Percentiles rank a stretch among this genome's conserved stretches.
phyloP scores from a whole-genome alignment of 2,329 filamentous ascomycete genomes.

The Xylaria multiplex region DNA sequence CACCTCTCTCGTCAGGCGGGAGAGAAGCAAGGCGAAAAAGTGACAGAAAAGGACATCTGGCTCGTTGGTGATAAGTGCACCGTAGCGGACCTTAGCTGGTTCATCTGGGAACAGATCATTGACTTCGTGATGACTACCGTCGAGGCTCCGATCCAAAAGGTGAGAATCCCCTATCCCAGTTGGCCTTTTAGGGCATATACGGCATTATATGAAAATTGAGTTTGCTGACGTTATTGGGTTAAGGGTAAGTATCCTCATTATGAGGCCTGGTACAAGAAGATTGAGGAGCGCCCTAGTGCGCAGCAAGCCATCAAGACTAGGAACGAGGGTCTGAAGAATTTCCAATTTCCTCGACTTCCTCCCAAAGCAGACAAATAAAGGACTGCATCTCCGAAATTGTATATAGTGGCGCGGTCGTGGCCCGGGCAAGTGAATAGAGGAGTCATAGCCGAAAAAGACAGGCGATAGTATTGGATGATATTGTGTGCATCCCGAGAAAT shows the following conservation, averaged over 20 bases:
- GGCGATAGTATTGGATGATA: not conserved
- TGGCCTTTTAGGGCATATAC: not conserved
- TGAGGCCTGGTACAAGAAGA: constrained; percentile 35
- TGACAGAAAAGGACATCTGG: constrained; percentile 30
- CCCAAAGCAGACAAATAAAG: not conserved
- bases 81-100: constrained; percentile 39
- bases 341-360: constrained; percentile 16
- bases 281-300: constrained; percentile 33
- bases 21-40: constrained; percentile 38
- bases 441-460: no score
- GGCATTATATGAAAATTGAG: not conserved
- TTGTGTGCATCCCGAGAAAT: not conserved
- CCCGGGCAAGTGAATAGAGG: not conserved
- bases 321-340: constrained; percentile 16
- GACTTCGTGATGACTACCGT: not conserved
- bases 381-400: not conserved
- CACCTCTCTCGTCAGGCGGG: constrained; percentile 44
- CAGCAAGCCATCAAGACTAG: constrained; percentile 26
- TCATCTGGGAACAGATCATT: constrained; percentile 38
- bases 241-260: constrained; percentile 38
- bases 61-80: constrained; percentile 40
- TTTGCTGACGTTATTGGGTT: constrained; percentile 9
- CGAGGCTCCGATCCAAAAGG: constrained; percentile 16
- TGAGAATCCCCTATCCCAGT: not conserved
- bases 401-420: not conserved